These are phyloP conservation scores for Cylindrotheca closterium DNA, from an alignment of 108 stramenopile species.

Conservation along the genomic window DNA sequence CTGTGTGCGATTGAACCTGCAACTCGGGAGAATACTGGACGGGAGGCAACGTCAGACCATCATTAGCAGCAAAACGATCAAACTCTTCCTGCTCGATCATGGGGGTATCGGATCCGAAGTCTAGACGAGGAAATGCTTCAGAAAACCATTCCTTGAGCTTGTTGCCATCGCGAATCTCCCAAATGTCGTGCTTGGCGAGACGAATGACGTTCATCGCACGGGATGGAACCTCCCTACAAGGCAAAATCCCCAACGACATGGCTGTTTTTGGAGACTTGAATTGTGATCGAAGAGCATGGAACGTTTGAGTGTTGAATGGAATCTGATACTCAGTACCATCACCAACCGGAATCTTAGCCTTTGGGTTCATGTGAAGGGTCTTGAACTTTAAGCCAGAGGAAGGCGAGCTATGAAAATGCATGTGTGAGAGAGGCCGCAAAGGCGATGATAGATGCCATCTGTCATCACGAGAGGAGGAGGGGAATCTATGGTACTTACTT, in stretches of 20 bases:
- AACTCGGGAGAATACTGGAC: constrained; percentile 56
- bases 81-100: constrained; percentile 50
- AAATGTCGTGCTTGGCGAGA: constrained; percentile 58
- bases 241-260: constrained; percentile 50
- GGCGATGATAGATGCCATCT: too few relatives aligned
- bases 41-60: constrained; percentile 51
- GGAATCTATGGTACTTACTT: too few relatives aligned
- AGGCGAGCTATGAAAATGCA: too few relatives aligned
- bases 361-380: constrained; percentile 51
- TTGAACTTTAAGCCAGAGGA: constrained; percentile 57
- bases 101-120: constrained; percentile 24
- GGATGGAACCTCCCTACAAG: constrained; percentile 40
- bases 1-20: constrained; percentile 29
- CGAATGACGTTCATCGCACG: constrained; percentile 63
- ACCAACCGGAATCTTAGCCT: constrained; percentile 6
- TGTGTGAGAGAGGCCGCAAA: too few relatives aligned
- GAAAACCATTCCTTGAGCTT: constrained; percentile 46
- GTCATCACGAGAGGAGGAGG: too few relatives aligned
- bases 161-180: constrained; percentile 46
- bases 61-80: constrained; percentile 66
- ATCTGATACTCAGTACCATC: constrained; percentile 16
- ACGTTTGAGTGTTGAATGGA: constrained; percentile 10
- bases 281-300: constrained; percentile 4
- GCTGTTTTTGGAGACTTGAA: constrained; percentile 1
- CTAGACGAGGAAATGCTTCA: constrained; percentile 62